A percentile compares a stretch with the other conserved stretches of the same genome.
These are phyloP conservation scores for Hymenoscyphus infarciens DNA, from an alignment of 2,329 filamentous ascomycete genomes.

Conservation along the genomic window DNA sequence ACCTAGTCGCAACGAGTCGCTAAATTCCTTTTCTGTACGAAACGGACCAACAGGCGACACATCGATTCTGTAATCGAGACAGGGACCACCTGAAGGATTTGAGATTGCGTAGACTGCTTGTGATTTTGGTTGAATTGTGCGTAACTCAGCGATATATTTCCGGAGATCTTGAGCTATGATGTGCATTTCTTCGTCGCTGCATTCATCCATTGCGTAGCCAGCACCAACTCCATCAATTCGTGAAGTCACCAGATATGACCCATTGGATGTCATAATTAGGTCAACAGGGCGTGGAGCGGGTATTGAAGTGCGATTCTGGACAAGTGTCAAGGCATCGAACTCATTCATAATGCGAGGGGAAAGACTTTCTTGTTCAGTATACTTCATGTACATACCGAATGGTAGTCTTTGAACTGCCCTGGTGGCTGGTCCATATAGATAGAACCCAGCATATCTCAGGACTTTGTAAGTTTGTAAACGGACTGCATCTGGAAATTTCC, in stretches of 20 bases:
- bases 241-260: conserved; percentile 15
- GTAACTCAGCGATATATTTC: conserved; percentile 14
- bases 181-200: conserved; percentile 16
- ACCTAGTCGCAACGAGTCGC: conserved; percentile 11
- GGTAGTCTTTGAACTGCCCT: conserved; percentile 16
- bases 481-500: conserved; percentile 12
- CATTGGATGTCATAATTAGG: conserved; percentile 7
- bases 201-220: conserved; percentile 11
- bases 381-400: conserved; percentile 20
- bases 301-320: conserved; percentile 11
- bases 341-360: conserved; percentile 11
- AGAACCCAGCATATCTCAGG: conserved; percentile 10
- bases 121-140: conserved; percentile 6
- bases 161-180: conserved; percentile 15
- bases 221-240: conserved; percentile 13
- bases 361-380: conserved; percentile 8
- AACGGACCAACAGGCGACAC: conserved; percentile 14
- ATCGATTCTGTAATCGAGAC: conserved; percentile 18
- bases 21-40: conserved; percentile 14
- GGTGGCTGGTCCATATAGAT: conserved; percentile 9
- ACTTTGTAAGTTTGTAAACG: conserved; percentile 15
- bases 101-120: conserved; percentile 13
- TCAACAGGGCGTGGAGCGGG: conserved; percentile 15
- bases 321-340: conserved; percentile 16
- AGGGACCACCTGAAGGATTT: conserved; percentile 13